Evolutionary conservation across 169 alveolate species (phyloP), one percentile per base, ranked within the genome.

Genomic region (Hepatocystis sp.): DNA sequence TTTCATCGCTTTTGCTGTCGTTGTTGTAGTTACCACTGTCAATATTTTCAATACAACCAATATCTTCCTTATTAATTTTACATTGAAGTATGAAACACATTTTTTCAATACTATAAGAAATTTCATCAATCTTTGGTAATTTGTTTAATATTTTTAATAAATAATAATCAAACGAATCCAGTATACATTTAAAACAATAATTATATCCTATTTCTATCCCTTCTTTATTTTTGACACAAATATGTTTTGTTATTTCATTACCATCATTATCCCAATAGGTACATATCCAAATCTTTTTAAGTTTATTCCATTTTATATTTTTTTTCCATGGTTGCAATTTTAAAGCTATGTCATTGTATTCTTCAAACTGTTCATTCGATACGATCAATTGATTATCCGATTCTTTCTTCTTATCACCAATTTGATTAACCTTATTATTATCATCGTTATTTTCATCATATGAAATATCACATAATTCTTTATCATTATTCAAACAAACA

Each of bases 191-290:
- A 10, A 17, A 32, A 55, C 89, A 63, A 53, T 81, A 81, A 13
- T 56, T 61, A 81, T 81, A 81, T 11, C 76, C 89, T 17, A 81
- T 63, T 49, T 81, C 84, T 49, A 81, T 56, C 21, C 89, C 89
- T 39, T 81, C 84, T 47, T 81, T 81, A 34, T 63, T 81, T 66
- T 47, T 47, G 13, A 81, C 61, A 53, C 63, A 64, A 42, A 81
- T 28, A 81, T 81, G 66, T 39, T 81, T 81, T 2, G 89, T 81
- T 32, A 81, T 81, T 81, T 61, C 63, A 8, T 40, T 64, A n/a
- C 89, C 89, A 4, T 53, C 32, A 19, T 32, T 53, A 52, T 81
- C 63, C 89, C 89, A 81, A 3, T 51, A 34, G 15, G 60, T 61
- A 34, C 89, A 81, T 28, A 40, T 51, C 89, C 89, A 81, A 66